Conservation (phyloP, 257 asterid genomes). For the Solanum clarkiae region DNA sequence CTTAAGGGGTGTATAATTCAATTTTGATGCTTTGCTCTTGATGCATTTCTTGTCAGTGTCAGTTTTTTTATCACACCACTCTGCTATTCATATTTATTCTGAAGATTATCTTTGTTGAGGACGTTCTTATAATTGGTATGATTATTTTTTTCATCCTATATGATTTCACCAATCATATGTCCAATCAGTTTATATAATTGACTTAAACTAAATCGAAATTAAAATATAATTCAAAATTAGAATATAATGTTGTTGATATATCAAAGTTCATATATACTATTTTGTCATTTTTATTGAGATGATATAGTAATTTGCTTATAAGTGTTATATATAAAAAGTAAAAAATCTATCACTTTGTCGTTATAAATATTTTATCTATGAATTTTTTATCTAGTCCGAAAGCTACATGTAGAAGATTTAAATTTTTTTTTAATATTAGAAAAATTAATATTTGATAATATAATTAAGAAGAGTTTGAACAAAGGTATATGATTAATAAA, state of each 20-base stretch:
- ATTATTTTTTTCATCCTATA: not conserved
- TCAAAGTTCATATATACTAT: not conserved
- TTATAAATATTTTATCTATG: not conserved
- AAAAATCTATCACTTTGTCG: not conserved
- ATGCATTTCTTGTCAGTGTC: not conserved
- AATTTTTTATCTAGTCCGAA: not conserved
- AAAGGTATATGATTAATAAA: not conserved
- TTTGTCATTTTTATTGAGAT: not conserved
- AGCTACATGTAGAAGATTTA: no score
- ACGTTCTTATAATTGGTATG: not conserved
- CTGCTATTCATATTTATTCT: not conserved
- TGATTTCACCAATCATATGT: not conserved
- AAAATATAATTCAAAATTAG: no score
- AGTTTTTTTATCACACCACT: not conserved
- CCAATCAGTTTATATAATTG: no score
- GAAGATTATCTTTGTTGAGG: not conserved
- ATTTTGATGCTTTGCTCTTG: not conserved
- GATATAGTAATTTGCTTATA: no score
- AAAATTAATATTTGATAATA: not conserved
- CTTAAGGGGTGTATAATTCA: no score
- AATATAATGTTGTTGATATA: not conserved
- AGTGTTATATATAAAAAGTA: no score
- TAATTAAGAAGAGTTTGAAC: not conserved
- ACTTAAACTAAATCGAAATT: no score
- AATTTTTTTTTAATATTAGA: not conserved